Conservation (phyloP, 2,329 filamentous ascomycete genomes). For the Pseudogymnoascus sp. region DNA sequence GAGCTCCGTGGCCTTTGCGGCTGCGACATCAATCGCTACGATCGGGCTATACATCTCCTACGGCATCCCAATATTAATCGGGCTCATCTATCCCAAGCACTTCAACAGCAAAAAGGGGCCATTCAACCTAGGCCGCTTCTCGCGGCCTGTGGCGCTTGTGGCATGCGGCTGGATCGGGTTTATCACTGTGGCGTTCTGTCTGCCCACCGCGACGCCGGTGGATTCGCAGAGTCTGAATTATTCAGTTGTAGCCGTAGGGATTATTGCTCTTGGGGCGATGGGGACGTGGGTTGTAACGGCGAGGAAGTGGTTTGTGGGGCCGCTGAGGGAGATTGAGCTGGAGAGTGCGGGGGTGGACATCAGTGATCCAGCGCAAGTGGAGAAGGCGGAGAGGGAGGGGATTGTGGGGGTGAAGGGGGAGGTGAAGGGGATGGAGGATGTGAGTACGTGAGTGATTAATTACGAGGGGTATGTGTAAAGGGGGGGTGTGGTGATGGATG, state of each 20-base stretch:
- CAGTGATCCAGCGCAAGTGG: constrained; percentile 28
- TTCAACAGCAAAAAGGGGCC: constrained; percentile 47
- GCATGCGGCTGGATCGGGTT: constrained; percentile 46
- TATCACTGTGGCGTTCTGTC: constrained; percentile 50
- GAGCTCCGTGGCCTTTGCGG: constrained; percentile 47
- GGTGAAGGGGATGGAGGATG: neutral
- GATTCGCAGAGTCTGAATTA: constrained; percentile 52
- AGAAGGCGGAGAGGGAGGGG: neutral
- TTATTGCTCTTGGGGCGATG: constrained; percentile 42
- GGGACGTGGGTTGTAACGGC: constrained; percentile 47
- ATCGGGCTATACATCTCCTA: constrained; percentile 50
- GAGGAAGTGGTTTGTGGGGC: constrained; percentile 48
- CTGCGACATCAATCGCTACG: constrained; percentile 52
- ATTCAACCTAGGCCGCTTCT: constrained; percentile 43
- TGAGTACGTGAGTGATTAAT: neutral
- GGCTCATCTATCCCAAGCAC: constrained; percentile 42
- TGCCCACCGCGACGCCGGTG: constrained; percentile 49
- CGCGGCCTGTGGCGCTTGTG: constrained; percentile 39
- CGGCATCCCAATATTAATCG: constrained; percentile 49
- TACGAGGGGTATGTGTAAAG: neutral
- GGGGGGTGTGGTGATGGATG: neutral
- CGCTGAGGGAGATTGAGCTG: constrained; percentile 45
- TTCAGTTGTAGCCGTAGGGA: constrained; percentile 51
- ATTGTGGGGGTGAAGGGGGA: neutral
- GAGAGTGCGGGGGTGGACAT: constrained; percentile 42